Evolutionary conservation across 176 grass and related monocot species (phyloP), one percentile per base, ranked within the genome.

Genomic region (Neostapfia colusana): DNA sequence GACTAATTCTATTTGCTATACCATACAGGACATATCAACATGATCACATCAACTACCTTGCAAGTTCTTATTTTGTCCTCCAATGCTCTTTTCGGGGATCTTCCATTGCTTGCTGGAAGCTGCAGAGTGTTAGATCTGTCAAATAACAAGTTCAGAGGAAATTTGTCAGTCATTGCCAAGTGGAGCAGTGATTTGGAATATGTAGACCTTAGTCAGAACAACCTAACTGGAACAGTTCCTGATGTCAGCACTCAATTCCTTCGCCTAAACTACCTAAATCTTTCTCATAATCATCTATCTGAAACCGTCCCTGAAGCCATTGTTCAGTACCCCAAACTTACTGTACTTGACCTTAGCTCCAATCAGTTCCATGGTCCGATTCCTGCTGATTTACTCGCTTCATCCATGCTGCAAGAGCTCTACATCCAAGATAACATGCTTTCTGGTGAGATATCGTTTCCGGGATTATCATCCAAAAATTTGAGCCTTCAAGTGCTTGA

Each of bases 21-120:
- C 35, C 55, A 54, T 41, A 61, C 87, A 99, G 96, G 96, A 6
- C 92, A 95, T 85, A 99, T 99, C 57, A 99, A 99, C 83, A 99
- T 99, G 96, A 95, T 99, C 77, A 99, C 92, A 60, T 99, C 96
- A 42, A 88, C 96, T 21, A 92, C 85, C 68, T 83, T 99, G 54
- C 89, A 83, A 65, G 69, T 92, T 26, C 87, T 99, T 58, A 99
- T 95, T 86, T 78, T 99, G 24, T 99, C 96, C 10, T 90, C 91
- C 40, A 99, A 99, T 82, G 85, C 85, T 80, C 78, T 95, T 76
- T 95, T 90, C 77, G 96, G 96, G 41, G 81, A 92, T 53, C 86
- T 95, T 69, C 96, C 96, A 72, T 80, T 99, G 83, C 81, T 99
- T 48, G 82, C 89, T 70, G 96, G 91, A 75, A 92, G 87, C 84